Base-by-base conservation (phyloP, 352 stramenopile species). In the Pseudoperonospora humuli region DNA sequence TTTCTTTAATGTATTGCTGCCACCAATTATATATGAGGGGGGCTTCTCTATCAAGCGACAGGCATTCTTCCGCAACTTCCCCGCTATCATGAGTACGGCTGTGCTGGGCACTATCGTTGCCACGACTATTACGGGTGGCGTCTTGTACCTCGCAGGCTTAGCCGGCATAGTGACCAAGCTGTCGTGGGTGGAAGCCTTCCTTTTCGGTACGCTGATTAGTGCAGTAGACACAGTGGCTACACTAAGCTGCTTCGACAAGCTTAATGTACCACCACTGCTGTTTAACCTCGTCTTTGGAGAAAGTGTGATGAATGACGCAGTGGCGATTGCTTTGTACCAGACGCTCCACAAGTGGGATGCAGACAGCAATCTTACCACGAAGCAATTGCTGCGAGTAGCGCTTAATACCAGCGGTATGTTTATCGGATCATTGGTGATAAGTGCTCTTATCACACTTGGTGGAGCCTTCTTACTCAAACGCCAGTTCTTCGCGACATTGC, bases 221-320 rank as follows among this genome's bases (percentile, higher is more conserved):
- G 84, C 91, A 0, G 95, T 96, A 29, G 93, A 98, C 65, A 90
- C 93, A 15, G 90, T 98, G 28, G 86, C 84, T 10, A 96, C 87
- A 31, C 63, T 97, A 5, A 84, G 84, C 21, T 92, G 92, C 44
- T 97, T 97, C 57, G 86, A 96, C 61, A 93, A 91, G 40, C 70
- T 93, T 25, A 72, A 90, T 46, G 80, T 65, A 15, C 77, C 78
- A 15, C 85, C 89, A 26, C 63, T 93, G 24, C 66, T 98, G 15
- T 97, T 97, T 61, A 97, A 97, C 53, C 75, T 98, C 21, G 86
- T 97, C 5, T 98, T 97, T 57, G 93, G 93, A 42, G 93, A 98
- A 56, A 95, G 76, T 31, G 86, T 96, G 7, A 65, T 98, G 31
- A 98, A 97, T 64, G 93, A 98, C 53, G 91, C 91, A 5, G 81